phyloP scores from a whole-genome alignment of 192 early-diverging fungal species.

The Coemansia sp. region DNA sequence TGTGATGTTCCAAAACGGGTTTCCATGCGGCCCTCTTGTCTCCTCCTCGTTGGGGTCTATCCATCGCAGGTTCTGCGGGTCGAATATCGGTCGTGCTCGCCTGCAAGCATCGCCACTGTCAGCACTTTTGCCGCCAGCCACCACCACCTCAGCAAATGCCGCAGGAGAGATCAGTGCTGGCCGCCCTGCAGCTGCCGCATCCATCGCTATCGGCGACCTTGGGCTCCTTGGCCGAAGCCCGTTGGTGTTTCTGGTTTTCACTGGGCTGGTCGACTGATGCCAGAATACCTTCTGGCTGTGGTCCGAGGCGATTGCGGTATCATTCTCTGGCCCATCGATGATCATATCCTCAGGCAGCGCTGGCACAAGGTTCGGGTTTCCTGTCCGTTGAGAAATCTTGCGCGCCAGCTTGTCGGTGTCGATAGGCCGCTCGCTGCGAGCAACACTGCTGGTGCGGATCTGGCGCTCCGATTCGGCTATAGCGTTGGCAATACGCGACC shows the following conservation, averaged over 20 bases:
- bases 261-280: constrained; percentile 10
- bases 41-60: constrained; percentile 34
- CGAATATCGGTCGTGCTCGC: constrained; percentile 43
- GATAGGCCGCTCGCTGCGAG: constrained; percentile 28
- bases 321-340: constrained; percentile 10
- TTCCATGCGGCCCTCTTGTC: constrained; percentile 11
- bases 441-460: constrained; percentile 10
- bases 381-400: constrained; percentile 42
- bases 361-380: constrained; percentile 26
- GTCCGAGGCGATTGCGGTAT: constrained; percentile 13
- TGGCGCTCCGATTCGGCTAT: constrained; percentile 48
- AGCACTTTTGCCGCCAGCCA: constrained; percentile 4
- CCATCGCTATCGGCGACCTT: constrained; percentile 19
- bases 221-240: constrained; percentile 22
- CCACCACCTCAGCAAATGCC: constrained; percentile 10
- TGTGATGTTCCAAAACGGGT: constrained; percentile 50
- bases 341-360: constrained; percentile 28
- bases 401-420: constrained; percentile 45
- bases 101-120: constrained; percentile 14
- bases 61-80: constrained; percentile 51
- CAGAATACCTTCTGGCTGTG: constrained; percentile 14
- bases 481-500: constrained; percentile 35
- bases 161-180: constrained; percentile 44
- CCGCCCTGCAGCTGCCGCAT: constrained; percentile 20
- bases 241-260: background rate